phyloP scores from a whole-genome alignment of 176 grass and related monocot species.

The Calamus simplicifolius region DNA sequence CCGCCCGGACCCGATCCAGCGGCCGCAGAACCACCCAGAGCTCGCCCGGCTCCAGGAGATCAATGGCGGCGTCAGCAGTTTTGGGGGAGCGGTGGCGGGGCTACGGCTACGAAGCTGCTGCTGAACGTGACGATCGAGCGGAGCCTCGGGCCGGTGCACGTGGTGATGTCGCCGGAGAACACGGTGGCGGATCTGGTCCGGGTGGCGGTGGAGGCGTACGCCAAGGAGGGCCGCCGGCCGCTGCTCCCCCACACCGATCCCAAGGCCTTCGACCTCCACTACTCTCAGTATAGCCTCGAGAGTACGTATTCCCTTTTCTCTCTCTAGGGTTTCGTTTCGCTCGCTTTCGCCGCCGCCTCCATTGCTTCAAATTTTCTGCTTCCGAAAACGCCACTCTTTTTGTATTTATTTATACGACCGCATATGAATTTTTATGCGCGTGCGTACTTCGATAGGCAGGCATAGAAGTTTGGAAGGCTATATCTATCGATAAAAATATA shows the following conservation, averaged over 20 bases:
- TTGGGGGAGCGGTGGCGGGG: not conserved
- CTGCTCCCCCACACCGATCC: constrained; percentile 3
- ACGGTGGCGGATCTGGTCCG: constrained; percentile 6
- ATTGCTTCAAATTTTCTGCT: not conserved
- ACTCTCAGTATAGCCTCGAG: constrained; percentile 17
- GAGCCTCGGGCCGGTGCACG: constrained; percentile 14
- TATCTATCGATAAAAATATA: too few relatives aligned
- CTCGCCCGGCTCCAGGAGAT: too few relatives aligned
- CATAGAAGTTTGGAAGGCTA: too few relatives aligned
- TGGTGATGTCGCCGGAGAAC: constrained; percentile 5
- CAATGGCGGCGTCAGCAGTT: too few relatives aligned
- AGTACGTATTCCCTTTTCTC: not conserved
- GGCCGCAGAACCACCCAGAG: too few relatives aligned
- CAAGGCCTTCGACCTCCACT: constrained; percentile 14
- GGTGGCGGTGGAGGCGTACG: not conserved
- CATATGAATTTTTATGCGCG: too few relatives aligned
- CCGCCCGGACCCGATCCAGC: too few relatives aligned
- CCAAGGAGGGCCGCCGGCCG: constrained; percentile 13
- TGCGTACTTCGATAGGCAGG: too few relatives aligned
- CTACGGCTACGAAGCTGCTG: not conserved
- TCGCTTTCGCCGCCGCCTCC: not conserved
- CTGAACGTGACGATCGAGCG: constrained; percentile 15
- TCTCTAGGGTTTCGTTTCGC: too few relatives aligned
- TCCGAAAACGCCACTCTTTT: too few relatives aligned
- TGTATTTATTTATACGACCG: too few relatives aligned